Evolutionary conservation across 257 asterid species (phyloP).

Genomic region (Fraxinus pennsylvanica): DNA sequence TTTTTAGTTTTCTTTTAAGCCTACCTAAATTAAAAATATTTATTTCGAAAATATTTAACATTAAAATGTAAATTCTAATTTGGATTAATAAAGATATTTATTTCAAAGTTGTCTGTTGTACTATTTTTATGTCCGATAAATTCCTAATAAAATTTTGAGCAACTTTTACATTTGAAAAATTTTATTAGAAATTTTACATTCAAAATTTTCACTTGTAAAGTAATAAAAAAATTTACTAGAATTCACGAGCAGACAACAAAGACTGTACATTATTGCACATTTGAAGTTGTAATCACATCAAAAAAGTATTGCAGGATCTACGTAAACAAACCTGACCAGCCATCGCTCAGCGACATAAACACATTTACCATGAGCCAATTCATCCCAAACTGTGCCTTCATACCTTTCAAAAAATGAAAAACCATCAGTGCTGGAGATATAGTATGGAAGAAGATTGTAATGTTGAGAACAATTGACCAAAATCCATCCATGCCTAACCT

Average conservation of each 20-base stretch:
- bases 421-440: slow-evolving; percentile 14
- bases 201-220: no score
- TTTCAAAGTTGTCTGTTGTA: no score
- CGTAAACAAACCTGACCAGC: slow-evolving; percentile 73
- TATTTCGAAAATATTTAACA: no score
- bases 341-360: slow-evolving; percentile 81
- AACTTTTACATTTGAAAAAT: no score
- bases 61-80: no score
- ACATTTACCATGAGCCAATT: slow-evolving; percentile 95
- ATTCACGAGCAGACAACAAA: slow-evolving; percentile 7
- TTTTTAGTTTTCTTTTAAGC: no score
- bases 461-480: not conserved
- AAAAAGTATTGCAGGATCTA: not conserved
- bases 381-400: slow-evolving; percentile 99
- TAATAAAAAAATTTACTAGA: no score
- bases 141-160: no score
- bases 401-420: slow-evolving; percentile 51
- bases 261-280: not conserved
- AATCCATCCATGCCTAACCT: not conserved
- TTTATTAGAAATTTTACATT: no score
- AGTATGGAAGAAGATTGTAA: not conserved
- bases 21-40: no score
- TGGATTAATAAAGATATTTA: no score
- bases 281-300: not conserved
- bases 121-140: no score